These are phyloP conservation scores for Umbelopsis sp. DNA, from an alignment of 371 early-diverging fungal species.

Conservation along the genomic window DNA sequence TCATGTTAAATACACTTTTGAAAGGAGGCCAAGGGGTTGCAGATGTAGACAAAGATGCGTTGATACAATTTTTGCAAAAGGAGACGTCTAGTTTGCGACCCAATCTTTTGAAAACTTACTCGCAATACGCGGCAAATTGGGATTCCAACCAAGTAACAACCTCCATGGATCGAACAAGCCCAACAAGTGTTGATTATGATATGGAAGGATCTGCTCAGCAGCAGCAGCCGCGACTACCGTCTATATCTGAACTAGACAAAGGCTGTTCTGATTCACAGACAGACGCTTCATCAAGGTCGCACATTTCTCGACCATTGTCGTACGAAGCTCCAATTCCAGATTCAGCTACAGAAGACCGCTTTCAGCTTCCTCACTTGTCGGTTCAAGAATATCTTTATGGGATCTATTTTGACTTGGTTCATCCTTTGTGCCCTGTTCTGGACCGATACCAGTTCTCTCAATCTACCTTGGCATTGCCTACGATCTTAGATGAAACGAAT, in stretches of 20 bases:
- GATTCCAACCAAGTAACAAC: background rate
- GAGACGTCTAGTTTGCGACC: background rate
- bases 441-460: constrained; percentile 1
- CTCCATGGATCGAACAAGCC: no score
- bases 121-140: background rate
- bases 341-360: constrained; percentile 9
- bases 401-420: background rate
- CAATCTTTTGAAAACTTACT: background rate
- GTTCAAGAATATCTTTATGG: constrained; percentile 13
- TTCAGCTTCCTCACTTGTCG: constrained; percentile 11
- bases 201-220: background rate
- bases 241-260: constrained; percentile 10
- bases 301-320: constrained; percentile 16
- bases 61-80: constrained; percentile 2
- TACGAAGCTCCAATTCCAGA: constrained; percentile 11
- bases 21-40: constrained; percentile 19
- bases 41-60: constrained; percentile 2
- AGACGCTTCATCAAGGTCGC: background rate
- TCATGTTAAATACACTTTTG: constrained; percentile 39
- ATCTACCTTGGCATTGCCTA: background rate
- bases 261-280: constrained; percentile 12
- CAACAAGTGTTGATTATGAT: background rate
- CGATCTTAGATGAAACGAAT: background rate
- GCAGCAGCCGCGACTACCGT: background rate
- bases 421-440: background rate